Percentiles rank a stretch among this genome's conserved stretches.
These are phyloP conservation scores for Margaritispora aquatica DNA, from an alignment of 495 filamentous ascomycete genomes.

Conservation along the genomic window DNA sequence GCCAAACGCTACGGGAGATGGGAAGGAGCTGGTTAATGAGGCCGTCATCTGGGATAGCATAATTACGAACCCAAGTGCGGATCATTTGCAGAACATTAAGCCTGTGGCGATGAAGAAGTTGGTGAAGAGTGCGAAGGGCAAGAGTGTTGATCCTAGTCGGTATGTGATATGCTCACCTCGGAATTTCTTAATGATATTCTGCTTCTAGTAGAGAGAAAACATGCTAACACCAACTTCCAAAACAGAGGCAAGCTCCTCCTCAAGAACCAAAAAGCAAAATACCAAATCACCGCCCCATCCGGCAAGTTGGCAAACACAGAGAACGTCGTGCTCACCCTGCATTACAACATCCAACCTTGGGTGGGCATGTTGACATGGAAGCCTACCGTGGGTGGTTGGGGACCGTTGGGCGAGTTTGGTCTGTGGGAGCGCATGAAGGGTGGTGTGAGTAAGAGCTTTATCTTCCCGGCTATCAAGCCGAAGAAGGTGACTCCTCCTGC, in stretches of 20 bases:
- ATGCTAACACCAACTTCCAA: conserved; percentile 17
- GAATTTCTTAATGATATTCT: neutral
- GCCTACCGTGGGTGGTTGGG: conserved; percentile 51
- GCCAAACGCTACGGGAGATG: conserved; percentile 51
- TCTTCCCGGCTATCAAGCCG: conserved; percentile 56
- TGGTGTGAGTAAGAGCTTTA: conserved; percentile 61
- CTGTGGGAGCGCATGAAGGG: conserved; percentile 55
- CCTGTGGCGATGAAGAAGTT: conserved; percentile 47
- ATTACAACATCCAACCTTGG: conserved; percentile 98
- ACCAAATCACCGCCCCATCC: conserved; percentile 84
- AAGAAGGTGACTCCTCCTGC: conserved; percentile 3
- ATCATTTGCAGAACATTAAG: conserved; percentile 48
- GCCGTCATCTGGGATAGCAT: conserved; percentile 95
- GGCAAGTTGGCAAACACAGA: conserved; percentile 61
- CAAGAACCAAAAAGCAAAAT: conserved; percentile 80
- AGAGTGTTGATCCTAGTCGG: conserved; percentile 45
- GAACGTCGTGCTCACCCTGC: conserved; percentile 71
- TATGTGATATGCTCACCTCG: conserved; percentile 12
- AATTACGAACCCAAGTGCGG: conserved; percentile 62
- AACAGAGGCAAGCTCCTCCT: conserved; percentile 61
- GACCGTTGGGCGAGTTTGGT: conserved; percentile 50
- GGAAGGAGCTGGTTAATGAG: conserved; percentile 45
- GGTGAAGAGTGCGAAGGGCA: conserved; percentile 41
- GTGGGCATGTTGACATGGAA: conserved; percentile 83
- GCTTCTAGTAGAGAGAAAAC: no score